These are phyloP conservation scores for Dryas octopetala DNA, from an alignment of 306 rosid species.

Conservation along the genomic window DNA sequence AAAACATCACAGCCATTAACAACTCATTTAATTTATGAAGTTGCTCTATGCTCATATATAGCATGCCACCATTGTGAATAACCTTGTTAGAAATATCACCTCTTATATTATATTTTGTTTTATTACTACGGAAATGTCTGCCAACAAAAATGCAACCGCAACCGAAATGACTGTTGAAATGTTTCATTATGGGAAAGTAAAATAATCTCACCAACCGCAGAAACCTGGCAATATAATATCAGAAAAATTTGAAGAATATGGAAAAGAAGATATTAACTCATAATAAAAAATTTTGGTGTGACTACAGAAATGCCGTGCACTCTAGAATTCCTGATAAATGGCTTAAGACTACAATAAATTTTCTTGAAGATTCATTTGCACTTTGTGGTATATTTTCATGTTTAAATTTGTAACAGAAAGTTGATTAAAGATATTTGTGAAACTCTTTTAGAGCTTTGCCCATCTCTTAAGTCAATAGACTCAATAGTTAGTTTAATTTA, in stretches of 20 bases:
- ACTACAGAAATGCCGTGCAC: not conserved
- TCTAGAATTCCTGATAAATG: not conserved
- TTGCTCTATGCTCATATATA: not conserved
- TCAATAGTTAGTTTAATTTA: not conserved
- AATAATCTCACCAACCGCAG: no score
- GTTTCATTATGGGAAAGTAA: no score
- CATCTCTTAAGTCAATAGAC: not conserved
- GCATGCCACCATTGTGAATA: not conserved
- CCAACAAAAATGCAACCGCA: no score
- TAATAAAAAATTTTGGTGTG: not conserved
- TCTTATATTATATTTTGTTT: no score
- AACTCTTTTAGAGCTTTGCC: not conserved
- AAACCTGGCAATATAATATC: no score
- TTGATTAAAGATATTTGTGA: not conserved
- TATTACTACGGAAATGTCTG: no score
- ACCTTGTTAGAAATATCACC: no score
- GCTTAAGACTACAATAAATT: not conserved
- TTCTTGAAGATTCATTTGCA: not conserved
- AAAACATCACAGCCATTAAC: not conserved
- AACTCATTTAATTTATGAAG: not conserved
- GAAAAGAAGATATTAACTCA: no score
- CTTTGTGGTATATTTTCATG: not conserved
- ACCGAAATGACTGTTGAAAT: no score
- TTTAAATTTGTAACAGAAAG: not conserved
- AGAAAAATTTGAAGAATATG: no score